Evolutionary conservation across 768 basidiomycete species (phyloP).

Genomic region (Podaxis mareebaensis): DNA sequence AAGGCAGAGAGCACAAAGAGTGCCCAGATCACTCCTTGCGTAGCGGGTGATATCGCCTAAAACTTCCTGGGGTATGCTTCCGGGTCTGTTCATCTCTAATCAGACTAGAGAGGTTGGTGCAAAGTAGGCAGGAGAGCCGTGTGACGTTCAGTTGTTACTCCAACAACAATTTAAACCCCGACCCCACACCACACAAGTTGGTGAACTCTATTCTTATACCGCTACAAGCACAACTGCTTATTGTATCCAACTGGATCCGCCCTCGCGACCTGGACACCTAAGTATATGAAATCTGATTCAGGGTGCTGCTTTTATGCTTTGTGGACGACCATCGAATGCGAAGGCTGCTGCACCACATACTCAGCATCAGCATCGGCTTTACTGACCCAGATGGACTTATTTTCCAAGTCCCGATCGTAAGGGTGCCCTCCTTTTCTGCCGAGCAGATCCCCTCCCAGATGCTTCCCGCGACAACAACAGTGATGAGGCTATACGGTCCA

Average conservation of each 20-base stretch:
- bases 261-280: not conserved
- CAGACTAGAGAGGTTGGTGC: too few species aligned
- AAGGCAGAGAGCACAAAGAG: not conserved
- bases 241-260: not conserved
- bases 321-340: not conserved
- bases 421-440: not conserved
- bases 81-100: too few species aligned
- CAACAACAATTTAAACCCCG: too few species aligned
- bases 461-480: too few species aligned
- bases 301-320: not conserved
- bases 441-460: not conserved
- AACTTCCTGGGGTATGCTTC: not conserved
- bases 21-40: not conserved
- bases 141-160: too few species aligned
- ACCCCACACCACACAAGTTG: too few species aligned
- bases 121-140: too few species aligned
- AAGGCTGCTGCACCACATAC: not conserved
- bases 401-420: not conserved
- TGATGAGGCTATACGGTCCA: too few species aligned
- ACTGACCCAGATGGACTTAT: not conserved
- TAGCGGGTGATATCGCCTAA: not conserved
- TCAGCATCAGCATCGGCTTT: not conserved
- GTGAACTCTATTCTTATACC: too few species aligned
- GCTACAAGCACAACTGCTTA: too few species aligned
- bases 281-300: not conserved